A percentile compares a stretch with the other conserved stretches of the same genome.
phyloP scores from a whole-genome alignment of 1,284 basidiomycete genomes.

The Marasmius oreades region DNA sequence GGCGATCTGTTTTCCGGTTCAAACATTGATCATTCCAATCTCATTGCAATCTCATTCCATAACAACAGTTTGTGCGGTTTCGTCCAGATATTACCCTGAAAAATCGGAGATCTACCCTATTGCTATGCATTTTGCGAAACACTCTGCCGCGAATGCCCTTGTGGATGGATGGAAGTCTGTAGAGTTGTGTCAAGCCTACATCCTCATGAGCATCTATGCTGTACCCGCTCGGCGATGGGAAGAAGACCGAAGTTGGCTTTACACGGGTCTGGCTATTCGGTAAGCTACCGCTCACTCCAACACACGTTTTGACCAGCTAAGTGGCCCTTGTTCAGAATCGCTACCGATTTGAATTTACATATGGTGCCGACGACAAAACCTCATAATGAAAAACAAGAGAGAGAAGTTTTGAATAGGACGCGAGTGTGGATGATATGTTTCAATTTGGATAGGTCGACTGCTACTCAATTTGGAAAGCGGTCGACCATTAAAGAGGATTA shows the following conservation, averaged over 20 bases:
- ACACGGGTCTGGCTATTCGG: conserved; percentile 78
- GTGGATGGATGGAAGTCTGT: conserved; percentile 82
- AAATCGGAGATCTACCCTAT: conserved; percentile 80
- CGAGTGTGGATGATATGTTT: conserved; percentile 87
- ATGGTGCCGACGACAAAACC: conserved; percentile 59
- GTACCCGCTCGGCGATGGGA: conserved; percentile 80
- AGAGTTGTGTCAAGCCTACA: conserved; percentile 74
- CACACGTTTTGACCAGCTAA: too few relatives aligned
- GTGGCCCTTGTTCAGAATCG: too few relatives aligned
- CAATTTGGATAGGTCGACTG: conserved; percentile 78
- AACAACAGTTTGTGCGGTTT: conserved; percentile 71
- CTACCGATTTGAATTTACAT: conserved; percentile 83
- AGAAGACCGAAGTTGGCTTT: conserved; percentile 79
- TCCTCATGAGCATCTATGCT: conserved; percentile 75
- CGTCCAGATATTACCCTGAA: conserved; percentile 69
- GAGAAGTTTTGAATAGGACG: conserved; percentile 78
- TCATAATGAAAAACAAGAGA: conserved; percentile 61
- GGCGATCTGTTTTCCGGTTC: conserved; percentile 1
- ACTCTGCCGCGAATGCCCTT: conserved; percentile 73
- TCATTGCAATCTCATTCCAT: too few relatives aligned
- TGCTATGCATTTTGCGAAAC: conserved; percentile 85
- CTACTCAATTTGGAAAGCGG: conserved; percentile 86
- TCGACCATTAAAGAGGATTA: conserved; percentile 84
- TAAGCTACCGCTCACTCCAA: conserved; percentile 22
- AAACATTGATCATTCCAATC: conserved; percentile 5